Evolutionary conservation across 345 rosid species (phyloP), one percentile per base, ranked within the genome.

Genomic region (Eucalyptus globulus): DNA sequence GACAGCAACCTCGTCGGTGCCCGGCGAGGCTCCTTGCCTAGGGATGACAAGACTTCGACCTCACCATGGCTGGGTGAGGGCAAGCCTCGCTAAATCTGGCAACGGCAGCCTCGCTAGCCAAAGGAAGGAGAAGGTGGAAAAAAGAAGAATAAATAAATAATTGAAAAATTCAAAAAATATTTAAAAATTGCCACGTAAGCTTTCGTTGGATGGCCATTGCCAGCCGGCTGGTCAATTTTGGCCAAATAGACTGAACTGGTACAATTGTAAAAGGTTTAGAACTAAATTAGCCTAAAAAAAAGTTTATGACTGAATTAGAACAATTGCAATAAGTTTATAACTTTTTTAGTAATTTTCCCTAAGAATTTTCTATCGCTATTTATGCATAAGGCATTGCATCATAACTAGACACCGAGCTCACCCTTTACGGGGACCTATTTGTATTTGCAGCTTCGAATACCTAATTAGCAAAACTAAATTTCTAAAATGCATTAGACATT

Each of bases 221-320:
- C 50, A 2, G 15, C 6, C 50, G 6, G 0, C 16, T 2, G 6
- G 3, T 5, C 6, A 49, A 49, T 49, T 49, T 49, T 49, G 51
- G 2, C 15, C 16, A 0, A 0, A 49, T 49, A 1, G 1, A 49
- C 0, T 14, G 0, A 49, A 49, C 1, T 49, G 6, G 1, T 5
- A 49, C 3, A 14, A 49, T 49, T 49, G 3, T 49, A 49, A 49
- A 49, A 14, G 0, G 2, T 14, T 49, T 49, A 49, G 2, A 1
- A 49, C 3, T 49, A 14, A 49, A 49, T 49, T 14, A 2, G 1
- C 1, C 11, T 2, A 14, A 14, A 49, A 49, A 14, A 49, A 49
- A 4, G 2, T 4, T 49, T 13, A 13, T 5, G 6, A 49, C 2
- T 49, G 1, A 49, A 49, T 49, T 49, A 0, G 6, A 0, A 49